Base-by-base conservation (phyloP, 306 rosid species). In the Sicyos edulis region DNA sequence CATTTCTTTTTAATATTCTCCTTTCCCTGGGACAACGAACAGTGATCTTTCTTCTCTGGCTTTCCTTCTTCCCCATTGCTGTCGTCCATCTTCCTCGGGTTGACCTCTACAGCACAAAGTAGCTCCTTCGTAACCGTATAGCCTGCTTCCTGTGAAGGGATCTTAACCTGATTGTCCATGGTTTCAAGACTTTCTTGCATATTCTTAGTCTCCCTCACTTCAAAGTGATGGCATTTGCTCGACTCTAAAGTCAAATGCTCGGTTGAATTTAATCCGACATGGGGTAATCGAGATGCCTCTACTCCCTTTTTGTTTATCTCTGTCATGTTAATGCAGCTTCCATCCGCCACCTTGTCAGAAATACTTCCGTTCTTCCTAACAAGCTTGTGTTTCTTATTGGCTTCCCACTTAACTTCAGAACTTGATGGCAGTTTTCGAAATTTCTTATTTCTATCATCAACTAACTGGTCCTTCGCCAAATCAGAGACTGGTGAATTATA, bases 311-410 rank as follows among this genome's bases (percentile, higher is more conserved):
- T 60, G 57, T 73, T 45, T 63, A 73, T 68, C 45, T 63, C 61
- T 68, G 59, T 58, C 45, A 70, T 72, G 69, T 80, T 80, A 65
- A 50, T 37, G 82, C 26, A 45, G 58, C 52, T 55, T 57, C 7
- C 54, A 50, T 13, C 59, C 72, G 32, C 80, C 75, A 67, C 26
- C 72, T 44, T 71, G 26, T 62, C 61, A 7, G 79, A 66, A 70
- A 13, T 70, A 77, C 19, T 71, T 53, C 53, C n/a, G 10, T 63
- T 62, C 75, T 75, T 74, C 57, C 53, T 70, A 51, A 73, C 71
- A 67, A 79, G 55, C 80, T 80, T 85, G 42, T 53, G 80, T 78
- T 82, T 87, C 82, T 85, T 86, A 71, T 50, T 55, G 34, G 22
- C 71, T 80, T 15, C 56, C 56, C 12, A 80, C 80, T 45, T 64